These are phyloP conservation scores for Phytophthora idaei DNA, from an alignment of 352 stramenopile species.

Conservation along the genomic window DNA sequence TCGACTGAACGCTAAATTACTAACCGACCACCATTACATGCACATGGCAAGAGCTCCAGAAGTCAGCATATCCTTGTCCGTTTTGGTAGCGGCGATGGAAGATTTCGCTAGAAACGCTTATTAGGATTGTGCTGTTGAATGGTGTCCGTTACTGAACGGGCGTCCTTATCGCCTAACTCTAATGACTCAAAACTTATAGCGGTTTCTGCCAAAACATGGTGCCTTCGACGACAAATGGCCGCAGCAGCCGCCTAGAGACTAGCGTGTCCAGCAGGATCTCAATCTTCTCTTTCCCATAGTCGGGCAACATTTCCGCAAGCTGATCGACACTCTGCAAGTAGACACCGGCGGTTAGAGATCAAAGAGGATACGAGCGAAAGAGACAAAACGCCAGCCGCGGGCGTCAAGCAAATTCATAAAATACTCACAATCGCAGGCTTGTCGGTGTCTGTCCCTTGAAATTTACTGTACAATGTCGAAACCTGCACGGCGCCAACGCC, in stretches of 20 bases:
- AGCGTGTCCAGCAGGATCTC: conserved; percentile 81
- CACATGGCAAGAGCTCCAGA: background rate
- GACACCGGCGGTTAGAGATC: conserved; percentile 13
- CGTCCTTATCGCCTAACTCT: conserved; percentile 19
- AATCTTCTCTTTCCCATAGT: conserved; percentile 73
- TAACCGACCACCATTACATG: conserved; percentile 21
- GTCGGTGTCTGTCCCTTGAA: conserved; percentile 55
- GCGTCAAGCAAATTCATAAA: conserved; percentile 24
- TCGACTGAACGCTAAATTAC: conserved; percentile 22
- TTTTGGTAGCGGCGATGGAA: conserved; percentile 24
- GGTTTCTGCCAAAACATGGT: conserved; percentile 85
- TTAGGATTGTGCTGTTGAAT: conserved; percentile 12
- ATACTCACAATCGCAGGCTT: conserved; percentile 72
- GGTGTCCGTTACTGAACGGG: conserved; percentile 24
- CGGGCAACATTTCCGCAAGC: conserved; percentile 67
- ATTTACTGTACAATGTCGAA: conserved; percentile 87
- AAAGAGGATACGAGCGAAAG: conserved; percentile 17
- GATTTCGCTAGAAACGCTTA: conserved; percentile 31
- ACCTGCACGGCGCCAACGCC: conserved; percentile 82
- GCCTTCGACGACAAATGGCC: conserved; percentile 84
- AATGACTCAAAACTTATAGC: conserved; percentile 31
- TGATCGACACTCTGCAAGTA: conserved; percentile 66
- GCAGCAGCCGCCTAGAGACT: conserved; percentile 74
- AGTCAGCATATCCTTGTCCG: conserved; percentile 23
- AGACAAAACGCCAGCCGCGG: conserved; percentile 16